Evolutionary conservation across 148 eudicot species (phyloP).

Genomic region (Chenopodium formosanum): DNA sequence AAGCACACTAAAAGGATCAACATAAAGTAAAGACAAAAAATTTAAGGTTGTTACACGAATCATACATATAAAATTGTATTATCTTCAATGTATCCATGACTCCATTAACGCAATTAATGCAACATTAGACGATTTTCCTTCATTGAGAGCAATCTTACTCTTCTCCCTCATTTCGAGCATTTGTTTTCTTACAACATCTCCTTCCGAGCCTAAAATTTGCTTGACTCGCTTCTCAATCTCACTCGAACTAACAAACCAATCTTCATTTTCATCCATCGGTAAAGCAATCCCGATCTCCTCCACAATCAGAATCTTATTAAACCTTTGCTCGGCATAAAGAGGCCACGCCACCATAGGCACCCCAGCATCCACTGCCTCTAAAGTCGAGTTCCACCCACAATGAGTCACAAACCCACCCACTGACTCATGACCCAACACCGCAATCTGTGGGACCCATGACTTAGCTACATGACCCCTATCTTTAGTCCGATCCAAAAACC

Average conservation of each 20-base stretch:
- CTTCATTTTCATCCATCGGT: slow-evolving; percentile 34
- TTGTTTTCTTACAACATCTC: not conserved
- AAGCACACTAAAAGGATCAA: no score
- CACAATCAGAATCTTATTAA: slow-evolving; percentile 38
- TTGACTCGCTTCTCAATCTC: slow-evolving; percentile 41
- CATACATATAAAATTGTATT: no score
- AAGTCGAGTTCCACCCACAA: slow-evolving; percentile 55
- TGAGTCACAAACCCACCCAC: slow-evolving; percentile 67
- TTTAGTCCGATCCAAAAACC: slow-evolving; percentile 44
- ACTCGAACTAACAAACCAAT: slow-evolving; percentile 31
- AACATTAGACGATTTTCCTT: no score
- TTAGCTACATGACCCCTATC: slow-evolving; percentile 49
- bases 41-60: no score
- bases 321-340: slow-evolving; percentile 46
- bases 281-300: slow-evolving; percentile 40
- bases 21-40: no score
- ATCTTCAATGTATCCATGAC: slow-evolving; percentile 25
- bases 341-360: slow-evolving; percentile 53
- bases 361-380: slow-evolving; percentile 36
- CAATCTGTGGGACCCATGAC: slow-evolving; percentile 58
- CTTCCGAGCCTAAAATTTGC: slow-evolving; percentile 29
- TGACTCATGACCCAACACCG: slow-evolving; percentile 45
- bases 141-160: no score
- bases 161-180: no score
- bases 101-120: not conserved